These are phyloP conservation scores for Chytridium lagenaria DNA, from an alignment of 371 early-diverging fungal species.

Conservation along the genomic window DNA sequence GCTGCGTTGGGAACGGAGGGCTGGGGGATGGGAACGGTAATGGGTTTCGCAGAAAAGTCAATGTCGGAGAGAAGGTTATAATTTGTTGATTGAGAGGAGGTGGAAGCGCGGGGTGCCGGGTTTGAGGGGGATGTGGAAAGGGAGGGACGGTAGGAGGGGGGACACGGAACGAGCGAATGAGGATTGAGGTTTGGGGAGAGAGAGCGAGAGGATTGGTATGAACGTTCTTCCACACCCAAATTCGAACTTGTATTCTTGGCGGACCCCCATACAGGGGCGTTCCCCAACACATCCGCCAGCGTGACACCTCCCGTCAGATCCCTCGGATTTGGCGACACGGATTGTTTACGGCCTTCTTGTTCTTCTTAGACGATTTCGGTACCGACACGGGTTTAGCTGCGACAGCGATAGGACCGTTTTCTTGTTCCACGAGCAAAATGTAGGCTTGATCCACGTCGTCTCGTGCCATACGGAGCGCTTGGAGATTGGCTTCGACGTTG, in stretches of 20 bases:
- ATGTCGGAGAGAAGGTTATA: constrained; percentile 16
- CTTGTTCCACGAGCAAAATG: constrained; percentile 3
- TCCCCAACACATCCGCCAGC: constrained; percentile 9
- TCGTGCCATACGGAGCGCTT: neutral
- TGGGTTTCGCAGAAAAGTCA: constrained; percentile 1
- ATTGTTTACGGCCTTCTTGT: neutral
- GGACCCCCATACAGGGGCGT: neutral
- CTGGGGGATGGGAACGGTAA: constrained; percentile 15
- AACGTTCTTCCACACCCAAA: neutral
- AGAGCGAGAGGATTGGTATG: neutral
- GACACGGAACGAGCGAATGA: neutral
- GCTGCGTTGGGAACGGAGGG: neutral
- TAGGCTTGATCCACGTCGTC: constrained; percentile 12
- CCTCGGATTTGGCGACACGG: neutral
- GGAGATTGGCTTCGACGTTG: constrained; percentile 7
- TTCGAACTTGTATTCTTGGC: neutral
- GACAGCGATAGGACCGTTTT: neutral
- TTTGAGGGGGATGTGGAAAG: neutral
- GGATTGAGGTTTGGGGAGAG: no score
- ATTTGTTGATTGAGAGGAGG: neutral
- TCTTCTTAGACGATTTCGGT: neutral
- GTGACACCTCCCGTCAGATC: neutral
- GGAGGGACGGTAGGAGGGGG: neutral
- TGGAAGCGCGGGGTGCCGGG: constrained; percentile 4
- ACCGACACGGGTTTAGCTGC: neutral